Evolutionary conservation across 768 basidiomycete genomes (phyloP).

Genomic region (Dentipellis fragilis): DNA sequence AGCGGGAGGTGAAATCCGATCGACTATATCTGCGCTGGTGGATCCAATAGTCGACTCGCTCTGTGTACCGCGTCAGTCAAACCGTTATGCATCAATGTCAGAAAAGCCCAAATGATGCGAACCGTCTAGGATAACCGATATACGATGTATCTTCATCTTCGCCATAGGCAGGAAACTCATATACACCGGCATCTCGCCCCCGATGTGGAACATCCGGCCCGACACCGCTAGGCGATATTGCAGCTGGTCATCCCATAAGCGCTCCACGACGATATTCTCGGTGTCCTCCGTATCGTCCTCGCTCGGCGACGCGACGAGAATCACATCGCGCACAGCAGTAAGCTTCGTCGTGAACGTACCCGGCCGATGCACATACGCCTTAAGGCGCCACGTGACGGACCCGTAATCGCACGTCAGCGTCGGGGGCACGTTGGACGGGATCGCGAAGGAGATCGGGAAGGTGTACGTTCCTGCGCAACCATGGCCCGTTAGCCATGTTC

Average conservation of each 20-base stretch:
- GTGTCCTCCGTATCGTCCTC: slow-evolving; percentile 84
- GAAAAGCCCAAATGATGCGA: slow-evolving; percentile 14
- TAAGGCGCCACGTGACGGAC: slow-evolving; percentile 67
- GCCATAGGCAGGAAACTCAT: slow-evolving; percentile 76
- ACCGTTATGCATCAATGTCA: neutral
- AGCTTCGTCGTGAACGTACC: slow-evolving; percentile 72
- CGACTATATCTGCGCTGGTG: slow-evolving; percentile 57
- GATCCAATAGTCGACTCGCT: slow-evolving; percentile 75
- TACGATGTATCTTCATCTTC: slow-evolving; percentile 71
- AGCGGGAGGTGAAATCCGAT: slow-evolving; percentile 51
- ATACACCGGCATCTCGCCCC: slow-evolving; percentile 69
- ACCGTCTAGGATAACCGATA: slow-evolving; percentile 79
- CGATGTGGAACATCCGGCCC: slow-evolving; percentile 73
- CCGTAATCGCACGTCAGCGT: slow-evolving; percentile 68
- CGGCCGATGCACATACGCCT: slow-evolving; percentile 74
- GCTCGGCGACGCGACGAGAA: slow-evolving; percentile 62
- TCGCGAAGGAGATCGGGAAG: slow-evolving; percentile 86
- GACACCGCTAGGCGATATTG: slow-evolving; percentile 71
- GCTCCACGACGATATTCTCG: slow-evolving; percentile 72
- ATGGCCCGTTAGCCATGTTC: neutral
- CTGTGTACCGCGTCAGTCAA: slow-evolving; percentile 29
- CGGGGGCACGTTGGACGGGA: slow-evolving; percentile 75
- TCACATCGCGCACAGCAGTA: slow-evolving; percentile 59
- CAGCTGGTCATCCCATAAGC: slow-evolving; percentile 85
- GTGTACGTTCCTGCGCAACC: slow-evolving; percentile 66